phyloP scores from a whole-genome alignment of 83 land plant genomes.

The Thuja plicata region DNA sequence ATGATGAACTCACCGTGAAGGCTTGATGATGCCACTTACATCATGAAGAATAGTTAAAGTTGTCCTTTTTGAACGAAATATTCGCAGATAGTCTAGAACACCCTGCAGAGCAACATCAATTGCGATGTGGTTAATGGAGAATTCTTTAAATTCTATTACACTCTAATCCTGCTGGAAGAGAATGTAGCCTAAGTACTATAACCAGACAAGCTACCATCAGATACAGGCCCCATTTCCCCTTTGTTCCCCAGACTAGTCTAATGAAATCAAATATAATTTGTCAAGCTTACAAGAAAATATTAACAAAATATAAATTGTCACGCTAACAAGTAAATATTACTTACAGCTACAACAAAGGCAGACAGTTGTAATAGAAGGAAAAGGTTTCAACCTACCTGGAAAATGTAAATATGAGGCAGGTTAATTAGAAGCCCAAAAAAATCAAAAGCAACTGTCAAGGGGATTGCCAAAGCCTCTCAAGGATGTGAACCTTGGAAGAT shows the following conservation, averaged over 20 bases:
- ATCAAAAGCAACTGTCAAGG: too few species aligned
- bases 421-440: not conserved
- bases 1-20: constrained; percentile 24
- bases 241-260: not conserved
- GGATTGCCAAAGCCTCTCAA: too few species aligned
- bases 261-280: not conserved
- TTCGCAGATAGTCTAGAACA: constrained; percentile 24
- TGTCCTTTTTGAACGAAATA: constrained; percentile 32
- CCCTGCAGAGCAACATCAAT: constrained; percentile 25
- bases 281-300: not conserved
- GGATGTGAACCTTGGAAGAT: too few species aligned
- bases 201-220: not conserved
- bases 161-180: not conserved
- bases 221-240: not conserved
- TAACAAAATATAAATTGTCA: not conserved
- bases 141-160: not conserved
- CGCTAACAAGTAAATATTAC: not conserved
- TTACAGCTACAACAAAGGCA: not conserved
- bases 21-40: constrained; percentile 55
- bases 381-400: not conserved
- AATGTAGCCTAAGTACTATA: not conserved
- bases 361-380: not conserved
- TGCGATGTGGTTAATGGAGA: not conserved
- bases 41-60: constrained; percentile 35
- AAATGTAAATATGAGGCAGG: not conserved